Base-by-base conservation (phyloP, 2,329 filamentous ascomycete genomes). In the Zymoseptoria tritici region DNA sequence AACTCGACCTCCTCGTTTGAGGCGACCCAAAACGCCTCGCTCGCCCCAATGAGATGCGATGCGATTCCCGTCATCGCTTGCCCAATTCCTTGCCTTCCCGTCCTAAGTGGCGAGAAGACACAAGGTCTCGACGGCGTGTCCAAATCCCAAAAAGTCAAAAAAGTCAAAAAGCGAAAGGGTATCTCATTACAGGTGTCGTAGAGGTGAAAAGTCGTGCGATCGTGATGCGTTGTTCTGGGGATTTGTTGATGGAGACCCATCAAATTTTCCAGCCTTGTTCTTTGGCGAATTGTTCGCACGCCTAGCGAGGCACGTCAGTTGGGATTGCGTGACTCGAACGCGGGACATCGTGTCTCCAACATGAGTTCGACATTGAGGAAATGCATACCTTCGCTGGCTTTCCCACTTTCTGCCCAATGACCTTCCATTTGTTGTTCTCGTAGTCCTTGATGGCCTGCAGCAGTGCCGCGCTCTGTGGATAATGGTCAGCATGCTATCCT, bases 361-460 rank as follows among this genome's bases (percentile, higher is more conserved):
- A 29, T 9, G 24, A 56, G 19, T 19, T 24, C 49, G 31, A n/a
- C n/a, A 59, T 74, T 66, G 57, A 56, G 60, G 54, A 9, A n/a
- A 52, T 46, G 71, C 77, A 64, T 74, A 91, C 89, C 86, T 99
- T 99, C 68, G 94, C 94, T 54, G 94, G 94, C 78, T 99, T 99
- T 71, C 92, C 91, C 68, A 99, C 91, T 77, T 97, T 97, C 74
- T 90, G 87, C 42, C 94, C 94, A 72, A 97, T 97, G 24, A 88
- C 86, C 78, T 97, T 97, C 94, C 94, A 99, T 75, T 97, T 97
- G 76, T 95, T 97, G 72, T 91, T 88, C 74, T 99, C 94, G 77
- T 97, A 97, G 74, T 99, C 94, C 77, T 96, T 97, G 78, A 99
- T 99, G 29, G 94, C 94, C 65, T 89, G 91, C 66, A 96, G 84